phyloP scores from a whole-genome alignment of 208 protist species.

The Leishmania braziliensis region DNA sequence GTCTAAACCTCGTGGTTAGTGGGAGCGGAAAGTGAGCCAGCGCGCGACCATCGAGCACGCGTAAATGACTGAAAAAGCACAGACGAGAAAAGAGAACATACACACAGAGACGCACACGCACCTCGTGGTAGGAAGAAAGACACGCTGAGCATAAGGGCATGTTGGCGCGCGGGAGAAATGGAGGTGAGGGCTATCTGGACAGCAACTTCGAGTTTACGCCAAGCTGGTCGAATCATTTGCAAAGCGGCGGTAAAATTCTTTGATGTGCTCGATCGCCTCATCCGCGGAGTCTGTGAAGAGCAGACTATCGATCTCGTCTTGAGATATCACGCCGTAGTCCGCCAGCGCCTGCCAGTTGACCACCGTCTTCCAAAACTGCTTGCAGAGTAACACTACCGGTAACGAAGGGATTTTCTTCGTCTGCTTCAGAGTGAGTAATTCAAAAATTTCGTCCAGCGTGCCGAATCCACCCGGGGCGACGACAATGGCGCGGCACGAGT shows the following conservation, averaged over 20 bases:
- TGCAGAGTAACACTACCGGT: conserved; percentile 86
- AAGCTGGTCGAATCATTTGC: neutral
- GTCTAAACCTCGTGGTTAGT: neutral
- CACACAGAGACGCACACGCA: conserved; percentile 1
- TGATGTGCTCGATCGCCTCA: conserved; percentile 84
- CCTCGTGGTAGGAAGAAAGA: neutral
- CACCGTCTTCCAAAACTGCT: conserved; percentile 87
- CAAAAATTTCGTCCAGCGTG: conserved; percentile 93
- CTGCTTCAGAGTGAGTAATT: conserved; percentile 91
- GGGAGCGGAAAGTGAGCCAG: neutral
- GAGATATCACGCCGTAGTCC: conserved; percentile 87
- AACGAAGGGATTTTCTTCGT: conserved; percentile 88
- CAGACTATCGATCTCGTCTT: conserved; percentile 79
- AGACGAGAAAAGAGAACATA: neutral
- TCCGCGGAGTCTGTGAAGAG: conserved; percentile 88
- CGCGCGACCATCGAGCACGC: neutral
- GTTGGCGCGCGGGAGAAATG: neutral
- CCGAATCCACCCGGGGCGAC: conserved; percentile 91
- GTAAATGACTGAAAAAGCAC: neutral
- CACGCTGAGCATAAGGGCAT: neutral
- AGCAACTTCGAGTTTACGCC: neutral
- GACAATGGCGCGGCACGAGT: conserved; percentile 90
- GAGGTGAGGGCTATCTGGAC: neutral
- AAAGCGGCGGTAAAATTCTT: conserved; percentile 49
- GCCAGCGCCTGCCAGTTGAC: conserved; percentile 90